These are phyloP conservation scores for Collybia nuda DNA, from an alignment of 768 basidiomycete genomes.

Conservation along the genomic window DNA sequence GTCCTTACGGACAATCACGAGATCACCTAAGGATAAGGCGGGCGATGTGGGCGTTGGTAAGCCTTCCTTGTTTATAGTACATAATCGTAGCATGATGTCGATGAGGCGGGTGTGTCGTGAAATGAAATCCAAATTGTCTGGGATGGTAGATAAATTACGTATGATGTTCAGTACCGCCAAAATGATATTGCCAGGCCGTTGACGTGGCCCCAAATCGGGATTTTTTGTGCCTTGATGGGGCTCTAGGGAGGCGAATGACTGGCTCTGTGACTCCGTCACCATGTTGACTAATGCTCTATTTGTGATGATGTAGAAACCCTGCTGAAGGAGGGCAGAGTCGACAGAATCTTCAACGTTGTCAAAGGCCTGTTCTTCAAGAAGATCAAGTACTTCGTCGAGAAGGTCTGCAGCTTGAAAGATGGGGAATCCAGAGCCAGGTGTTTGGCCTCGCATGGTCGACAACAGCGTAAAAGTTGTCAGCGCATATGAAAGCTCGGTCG, in stretches of 20 bases:
- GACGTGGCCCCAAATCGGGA: constrained; percentile 51
- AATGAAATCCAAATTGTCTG: constrained; percentile 70
- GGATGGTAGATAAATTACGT: constrained; percentile 78
- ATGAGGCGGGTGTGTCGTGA: constrained; percentile 63
- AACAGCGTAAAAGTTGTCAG: constrained; percentile 84
- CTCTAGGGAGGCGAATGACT: constrained; percentile 60
- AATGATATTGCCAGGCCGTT: constrained; percentile 68
- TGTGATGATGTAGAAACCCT: constrained; percentile 47
- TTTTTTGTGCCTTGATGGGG: constrained; percentile 50
- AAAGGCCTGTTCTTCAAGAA: constrained; percentile 83
- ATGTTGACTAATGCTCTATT: constrained; percentile 63
- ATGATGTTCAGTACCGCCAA: constrained; percentile 76
- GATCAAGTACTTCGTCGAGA: constrained; percentile 82
- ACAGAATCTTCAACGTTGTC: constrained; percentile 38
- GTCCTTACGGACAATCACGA: constrained; percentile 76
- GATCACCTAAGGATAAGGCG: constrained; percentile 67
- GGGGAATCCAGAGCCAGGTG: constrained; percentile 69
- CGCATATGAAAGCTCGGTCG: constrained; percentile 85
- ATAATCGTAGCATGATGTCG: constrained; percentile 69
- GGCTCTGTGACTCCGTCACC: constrained; percentile 55
- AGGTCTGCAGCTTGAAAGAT: constrained; percentile 77
- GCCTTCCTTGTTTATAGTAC: constrained; percentile 41
- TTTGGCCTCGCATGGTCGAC: constrained; percentile 71
- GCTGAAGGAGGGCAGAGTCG: constrained; percentile 22
- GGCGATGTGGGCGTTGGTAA: constrained; percentile 46